A percentile compares a stretch with the other conserved stretches of the same genome.
Evolutionary conservation across 306 rosid species (phyloP).

Genomic region (Quercus bicolor): DNA sequence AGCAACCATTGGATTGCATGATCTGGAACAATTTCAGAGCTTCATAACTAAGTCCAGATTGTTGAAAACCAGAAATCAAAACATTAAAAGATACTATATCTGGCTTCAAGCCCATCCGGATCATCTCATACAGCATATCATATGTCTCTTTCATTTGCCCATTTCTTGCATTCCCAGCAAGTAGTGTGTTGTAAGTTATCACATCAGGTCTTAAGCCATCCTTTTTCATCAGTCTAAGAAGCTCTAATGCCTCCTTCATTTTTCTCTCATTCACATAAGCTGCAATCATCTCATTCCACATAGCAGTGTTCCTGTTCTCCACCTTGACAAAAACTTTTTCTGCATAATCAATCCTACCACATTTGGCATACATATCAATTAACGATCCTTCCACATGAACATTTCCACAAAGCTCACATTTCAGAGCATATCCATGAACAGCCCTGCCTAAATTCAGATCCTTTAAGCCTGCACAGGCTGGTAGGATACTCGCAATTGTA

Average conservation of each 20-base stretch:
- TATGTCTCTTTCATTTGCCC: constrained; percentile 37
- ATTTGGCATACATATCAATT: constrained; percentile 43
- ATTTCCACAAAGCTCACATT: constrained; percentile 31
- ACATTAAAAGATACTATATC: constrained; percentile 38
- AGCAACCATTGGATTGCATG: constrained; percentile 25
- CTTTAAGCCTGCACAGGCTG: constrained; percentile 43
- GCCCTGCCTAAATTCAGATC: constrained; percentile 38
- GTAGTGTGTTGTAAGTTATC: constrained; percentile 40
- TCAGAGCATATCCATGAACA: constrained; percentile 37
- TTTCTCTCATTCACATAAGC: constrained; percentile 27
- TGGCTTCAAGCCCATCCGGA: constrained; percentile 21
- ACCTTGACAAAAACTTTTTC: constrained; percentile 24
- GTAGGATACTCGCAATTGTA: constrained; percentile 40
- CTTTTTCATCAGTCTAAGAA: constrained; percentile 34
- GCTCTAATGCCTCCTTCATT: constrained; percentile 24
- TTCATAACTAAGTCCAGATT: constrained; percentile 41
- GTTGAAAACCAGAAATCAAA: constrained; percentile 49
- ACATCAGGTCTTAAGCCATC: constrained; percentile 37
- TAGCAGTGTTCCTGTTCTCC: constrained; percentile 24
- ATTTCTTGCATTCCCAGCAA: constrained; percentile 40
- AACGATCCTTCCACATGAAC: constrained; percentile 39
- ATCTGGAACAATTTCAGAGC: constrained; percentile 36
- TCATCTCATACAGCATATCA: constrained; percentile 40
- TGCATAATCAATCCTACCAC: constrained; percentile 24
- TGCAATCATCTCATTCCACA: constrained; percentile 50